phyloP scores from a whole-genome alignment of 305 asterid species.

The Caryopteris hybrid region DNA sequence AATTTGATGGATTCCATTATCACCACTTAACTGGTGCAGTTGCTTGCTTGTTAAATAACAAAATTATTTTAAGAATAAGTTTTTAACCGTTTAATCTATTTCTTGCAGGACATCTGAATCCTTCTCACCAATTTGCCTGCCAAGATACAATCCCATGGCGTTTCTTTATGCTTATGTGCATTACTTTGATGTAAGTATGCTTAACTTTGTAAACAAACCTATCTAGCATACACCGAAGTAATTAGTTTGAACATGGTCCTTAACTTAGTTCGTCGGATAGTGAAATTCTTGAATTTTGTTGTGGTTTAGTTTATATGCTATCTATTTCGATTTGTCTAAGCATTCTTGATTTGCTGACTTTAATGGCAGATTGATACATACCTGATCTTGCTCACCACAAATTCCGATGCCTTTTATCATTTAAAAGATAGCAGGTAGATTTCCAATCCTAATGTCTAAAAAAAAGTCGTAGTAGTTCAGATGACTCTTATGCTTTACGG shows the following conservation, averaged over 20 bases:
- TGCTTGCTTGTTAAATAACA: background rate
- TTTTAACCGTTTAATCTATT: too few relatives aligned
- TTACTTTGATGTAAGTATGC: constrained; percentile 83
- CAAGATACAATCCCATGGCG: constrained; percentile 95
- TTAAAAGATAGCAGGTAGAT: constrained; percentile 89
- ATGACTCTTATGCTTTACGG: constrained; percentile 5
- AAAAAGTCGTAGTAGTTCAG: constrained; percentile 5
- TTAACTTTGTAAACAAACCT: background rate
- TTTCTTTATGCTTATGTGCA: constrained; percentile 97
- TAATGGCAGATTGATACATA: constrained; percentile 77
- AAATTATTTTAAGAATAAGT: background rate
- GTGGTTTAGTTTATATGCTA: constrained; percentile 1
- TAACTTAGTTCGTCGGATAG: background rate
- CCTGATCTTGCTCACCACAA: constrained; percentile 81
- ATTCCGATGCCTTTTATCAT: constrained; percentile 86
- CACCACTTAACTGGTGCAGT: background rate
- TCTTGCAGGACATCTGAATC: constrained; percentile 94
- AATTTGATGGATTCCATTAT: background rate
- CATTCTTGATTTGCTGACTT: constrained; percentile 16
- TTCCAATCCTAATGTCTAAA: constrained; percentile 15
- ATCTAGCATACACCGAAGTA: background rate
- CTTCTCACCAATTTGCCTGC: constrained; percentile 98
- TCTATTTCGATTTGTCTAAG: constrained; percentile 7
- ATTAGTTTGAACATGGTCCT: background rate
- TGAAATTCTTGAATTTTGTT: background rate